These are phyloP conservation scores for Cutaneotrichosporon sp. DNA, from an alignment of 1,284 basidiomycete species.

Conservation along the genomic window DNA sequence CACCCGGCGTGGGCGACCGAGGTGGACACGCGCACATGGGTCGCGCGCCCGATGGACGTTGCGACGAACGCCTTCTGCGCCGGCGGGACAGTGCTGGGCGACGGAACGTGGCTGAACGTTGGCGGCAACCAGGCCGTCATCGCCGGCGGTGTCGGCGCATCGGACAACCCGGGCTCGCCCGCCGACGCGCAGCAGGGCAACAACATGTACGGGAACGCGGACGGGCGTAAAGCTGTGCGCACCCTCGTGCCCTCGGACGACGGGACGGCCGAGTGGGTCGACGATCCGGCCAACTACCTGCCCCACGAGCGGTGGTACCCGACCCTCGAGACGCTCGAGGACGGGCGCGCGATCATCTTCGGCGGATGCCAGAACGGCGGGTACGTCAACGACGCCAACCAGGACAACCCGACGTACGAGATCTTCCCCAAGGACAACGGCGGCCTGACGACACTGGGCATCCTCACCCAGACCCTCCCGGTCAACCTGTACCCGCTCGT, in stretches of 20 bases:
- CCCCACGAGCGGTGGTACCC: slow-evolving; percentile 80
- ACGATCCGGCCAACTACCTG: slow-evolving; percentile 71
- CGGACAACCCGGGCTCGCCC: slow-evolving; percentile 50
- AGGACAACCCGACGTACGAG: slow-evolving; percentile 77
- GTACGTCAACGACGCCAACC: slow-evolving; percentile 65
- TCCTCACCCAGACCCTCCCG: slow-evolving; percentile 79
- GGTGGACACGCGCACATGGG: slow-evolving; percentile 56
- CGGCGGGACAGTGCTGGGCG: slow-evolving; percentile 57
- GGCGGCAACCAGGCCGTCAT: slow-evolving; percentile 59
- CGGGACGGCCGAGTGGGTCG: slow-evolving; percentile 74
- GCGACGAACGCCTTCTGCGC: slow-evolving; percentile 75
- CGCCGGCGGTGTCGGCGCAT: slow-evolving; percentile 40
- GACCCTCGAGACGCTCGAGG: slow-evolving; percentile 58
- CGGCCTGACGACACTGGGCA: slow-evolving; percentile 66
- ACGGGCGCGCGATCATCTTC: slow-evolving; percentile 58
- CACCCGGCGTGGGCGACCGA: slow-evolving; percentile 56
- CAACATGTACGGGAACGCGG: slow-evolving; percentile 59
- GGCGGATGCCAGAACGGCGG: slow-evolving; percentile 72
- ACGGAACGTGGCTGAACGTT: slow-evolving; percentile 58
- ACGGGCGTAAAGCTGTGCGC: slow-evolving; percentile 65
- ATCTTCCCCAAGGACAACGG: slow-evolving; percentile 45
- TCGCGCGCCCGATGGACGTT: slow-evolving; percentile 64
- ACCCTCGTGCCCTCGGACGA: slow-evolving; percentile 72
- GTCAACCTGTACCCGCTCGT: slow-evolving; percentile 85
- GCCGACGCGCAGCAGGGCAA: slow-evolving; percentile 57